These are phyloP conservation scores for Chlamydomonas sphaeroides DNA, from an alignment of 139 green algal genomes.

Conservation along the genomic window DNA sequence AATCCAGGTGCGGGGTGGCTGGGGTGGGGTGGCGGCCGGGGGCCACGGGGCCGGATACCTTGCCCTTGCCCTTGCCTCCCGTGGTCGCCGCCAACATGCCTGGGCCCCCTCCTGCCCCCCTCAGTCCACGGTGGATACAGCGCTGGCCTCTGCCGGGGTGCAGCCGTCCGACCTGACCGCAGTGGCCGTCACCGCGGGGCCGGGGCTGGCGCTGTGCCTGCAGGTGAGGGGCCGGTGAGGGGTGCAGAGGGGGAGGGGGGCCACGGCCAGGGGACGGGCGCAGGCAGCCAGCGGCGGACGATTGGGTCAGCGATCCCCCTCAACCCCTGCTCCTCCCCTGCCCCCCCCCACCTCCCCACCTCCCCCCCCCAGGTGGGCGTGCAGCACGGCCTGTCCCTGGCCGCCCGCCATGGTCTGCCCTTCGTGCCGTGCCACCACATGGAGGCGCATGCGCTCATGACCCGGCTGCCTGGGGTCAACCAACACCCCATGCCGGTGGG, in stretches of 20 bases:
- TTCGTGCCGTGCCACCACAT: slow-evolving; percentile 93
- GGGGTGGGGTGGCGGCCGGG: background rate
- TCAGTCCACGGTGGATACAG: slow-evolving; percentile 73
- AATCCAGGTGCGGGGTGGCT: slow-evolving; percentile 57
- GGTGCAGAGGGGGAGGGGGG: background rate
- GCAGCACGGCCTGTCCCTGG: slow-evolving; percentile 59
- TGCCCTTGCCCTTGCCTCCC: too few species aligned
- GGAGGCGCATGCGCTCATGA: slow-evolving; percentile 92
- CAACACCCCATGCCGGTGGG: slow-evolving; percentile 29
- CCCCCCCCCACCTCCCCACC: background rate
- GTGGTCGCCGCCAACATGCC: too few species aligned
- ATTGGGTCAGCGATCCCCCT: background rate
- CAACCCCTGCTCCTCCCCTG: background rate
- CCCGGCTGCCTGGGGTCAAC: slow-evolving; percentile 52
- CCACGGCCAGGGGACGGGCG: too few species aligned
- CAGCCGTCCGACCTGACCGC: slow-evolving; percentile 62
- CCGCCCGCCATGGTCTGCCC: slow-evolving; percentile 64
- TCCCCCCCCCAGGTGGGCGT: slow-evolving; percentile 49
- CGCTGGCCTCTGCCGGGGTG: slow-evolving; percentile 65
- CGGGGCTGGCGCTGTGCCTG: slow-evolving; percentile 90
- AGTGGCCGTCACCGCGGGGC: slow-evolving; percentile 90
- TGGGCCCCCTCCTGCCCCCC: background rate
- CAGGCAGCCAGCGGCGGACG: too few species aligned
- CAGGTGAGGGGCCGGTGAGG: slow-evolving; percentile 54
- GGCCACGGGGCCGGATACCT: too few species aligned